Base-by-base conservation (phyloP, 1,139 yeast genomes). In the Blastobotrys arbuscula region DNA sequence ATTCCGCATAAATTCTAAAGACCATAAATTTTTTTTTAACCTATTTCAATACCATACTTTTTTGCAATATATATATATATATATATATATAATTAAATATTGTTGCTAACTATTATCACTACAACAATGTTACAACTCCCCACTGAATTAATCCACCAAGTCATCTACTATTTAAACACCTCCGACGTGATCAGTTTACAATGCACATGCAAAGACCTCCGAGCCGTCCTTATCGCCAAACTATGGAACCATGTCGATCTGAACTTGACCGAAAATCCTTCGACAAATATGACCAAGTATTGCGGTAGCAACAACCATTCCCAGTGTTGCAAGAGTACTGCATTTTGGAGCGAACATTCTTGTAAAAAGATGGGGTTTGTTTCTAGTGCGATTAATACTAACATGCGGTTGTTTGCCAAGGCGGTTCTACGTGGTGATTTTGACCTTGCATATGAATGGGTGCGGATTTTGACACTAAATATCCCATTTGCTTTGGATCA, bases 161-260 rank as follows among this genome's bases (percentile, higher is more conserved):
- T 49, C n/a, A 39, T 46, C 30, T 35, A 43, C 18, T 30, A 45
- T 39, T 47, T 49, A 26, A 20, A 34, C 6, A 36, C 45, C 10
- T 18, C 36, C 16, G 51, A 49, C 30, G 15, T 49, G 34, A 39
- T 49, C 20, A 28, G 24, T 23, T 15, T 49, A 16, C 49, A 49
- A 26, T 35, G 47, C n/a, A 45, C 42, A 13, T 39, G 49, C 26
- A 19, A 24, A 15, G 38, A 42, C 16, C 45, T 49, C 21, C 37
- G 51, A n/a, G 35, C 42, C 15, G 42, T 46, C 12, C 39, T 49
- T 16, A 24, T 45, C 16, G 41, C 47, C 24, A 34, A 42, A 42
- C 23, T 49, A 31, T 49, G 51, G 51, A 38, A 36, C 13, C 51
- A 49, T 33, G 47, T 49, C 23, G 44, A 49, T 34, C 24, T 45